A percentile compares a stretch with the other conserved stretches of the same genome.
Evolutionary conservation across 2,329 filamentous ascomycete species (phyloP).

Genomic region (Neocatenulostroma microsporum): DNA sequence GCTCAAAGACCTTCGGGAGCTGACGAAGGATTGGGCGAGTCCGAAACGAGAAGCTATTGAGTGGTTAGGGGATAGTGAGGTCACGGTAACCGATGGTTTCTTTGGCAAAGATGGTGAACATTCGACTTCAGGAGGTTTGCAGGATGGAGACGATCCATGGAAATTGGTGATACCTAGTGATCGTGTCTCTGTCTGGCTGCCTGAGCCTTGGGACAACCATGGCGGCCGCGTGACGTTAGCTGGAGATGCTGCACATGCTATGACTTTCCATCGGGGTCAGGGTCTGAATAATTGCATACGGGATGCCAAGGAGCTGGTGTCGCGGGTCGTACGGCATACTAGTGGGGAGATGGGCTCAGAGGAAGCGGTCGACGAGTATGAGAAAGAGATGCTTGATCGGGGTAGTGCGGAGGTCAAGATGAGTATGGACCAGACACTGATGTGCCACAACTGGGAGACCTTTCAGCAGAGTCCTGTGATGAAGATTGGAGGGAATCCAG

Average conservation of each 20-base stretch:
- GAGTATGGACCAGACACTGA: slow-evolving; percentile 4
- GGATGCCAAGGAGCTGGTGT: slow-evolving; percentile 4
- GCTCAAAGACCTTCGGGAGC: too few relatives aligned
- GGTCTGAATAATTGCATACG: slow-evolving; percentile 9
- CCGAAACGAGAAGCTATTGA: too few relatives aligned
- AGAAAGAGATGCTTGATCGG: slow-evolving; percentile 5
- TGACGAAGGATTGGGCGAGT: too few relatives aligned
- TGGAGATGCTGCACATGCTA: slow-evolving; percentile 5
- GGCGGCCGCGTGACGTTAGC: slow-evolving; percentile 4
- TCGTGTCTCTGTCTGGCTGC: too few relatives aligned
- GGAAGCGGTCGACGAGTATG: slow-evolving; percentile 3
- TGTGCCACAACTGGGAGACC: slow-evolving; percentile 10
- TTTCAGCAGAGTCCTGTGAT: slow-evolving; percentile 7
- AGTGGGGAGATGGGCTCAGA: not conserved
- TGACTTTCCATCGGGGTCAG: slow-evolving; percentile 7
- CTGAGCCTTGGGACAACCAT: slow-evolving; percentile 5
- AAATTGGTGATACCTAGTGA: too few relatives aligned
- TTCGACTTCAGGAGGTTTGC: too few relatives aligned
- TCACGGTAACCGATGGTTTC: too few relatives aligned
- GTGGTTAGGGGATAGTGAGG: too few relatives aligned
- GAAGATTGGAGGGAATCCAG: too few relatives aligned
- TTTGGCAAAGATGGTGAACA: too few relatives aligned
- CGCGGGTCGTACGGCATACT: not conserved
- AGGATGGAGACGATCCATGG: too few relatives aligned
- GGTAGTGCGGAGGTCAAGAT: slow-evolving; percentile 9